Evolutionary conservation across 345 rosid species (phyloP), one percentile per base, ranked within the genome.

Genomic region (Populus ilicifolia): DNA sequence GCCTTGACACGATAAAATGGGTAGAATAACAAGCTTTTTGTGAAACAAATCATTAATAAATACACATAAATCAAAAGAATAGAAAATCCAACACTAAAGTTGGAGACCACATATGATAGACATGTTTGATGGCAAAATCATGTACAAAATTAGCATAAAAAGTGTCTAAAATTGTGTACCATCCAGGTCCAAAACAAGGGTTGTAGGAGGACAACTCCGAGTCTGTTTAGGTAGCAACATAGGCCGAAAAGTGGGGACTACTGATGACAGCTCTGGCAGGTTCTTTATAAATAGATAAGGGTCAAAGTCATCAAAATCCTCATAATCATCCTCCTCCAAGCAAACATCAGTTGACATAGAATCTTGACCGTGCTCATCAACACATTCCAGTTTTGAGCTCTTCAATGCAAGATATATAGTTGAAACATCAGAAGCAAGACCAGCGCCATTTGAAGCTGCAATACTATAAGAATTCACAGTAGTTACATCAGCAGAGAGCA

Each of bases 401-500:
- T 91, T 96, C 98, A 96, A 92, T 36, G 99, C 97, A 82, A 91
- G 89, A 86, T 94, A 93, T 85, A 96, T 93, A 36, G 99, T 93
- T 67, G 99, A 93, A 76, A 91, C 97, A 80, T 90, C 94, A 72
- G 96, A 86, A 52, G 94, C 87, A 69, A 91, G 91, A 72, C 61
- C 79, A 41, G 74, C 83, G 50, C 88, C 93, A 69, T 78, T 86
- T 52, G 87, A 73, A 84, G 88, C 97, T 85, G 79, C 83, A 83
- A 80, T 82, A 81, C 73, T 41, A 56, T 79, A 69, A 80, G 88
- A 77, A 82, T 76, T 79, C 39, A 77, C 76, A 69, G 85, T 72
- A 83, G 74, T 81, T 64, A 83, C 30, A 80, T 82, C 90, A 11
- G 80, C 70, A 70, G 73, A 72, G 83, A 86, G 83, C 86, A 85